Evolutionary conservation across 2,329 filamentous ascomycete species (phyloP), one percentile per base, ranked within the genome.

Genomic region (Nemania bipapillata): DNA sequence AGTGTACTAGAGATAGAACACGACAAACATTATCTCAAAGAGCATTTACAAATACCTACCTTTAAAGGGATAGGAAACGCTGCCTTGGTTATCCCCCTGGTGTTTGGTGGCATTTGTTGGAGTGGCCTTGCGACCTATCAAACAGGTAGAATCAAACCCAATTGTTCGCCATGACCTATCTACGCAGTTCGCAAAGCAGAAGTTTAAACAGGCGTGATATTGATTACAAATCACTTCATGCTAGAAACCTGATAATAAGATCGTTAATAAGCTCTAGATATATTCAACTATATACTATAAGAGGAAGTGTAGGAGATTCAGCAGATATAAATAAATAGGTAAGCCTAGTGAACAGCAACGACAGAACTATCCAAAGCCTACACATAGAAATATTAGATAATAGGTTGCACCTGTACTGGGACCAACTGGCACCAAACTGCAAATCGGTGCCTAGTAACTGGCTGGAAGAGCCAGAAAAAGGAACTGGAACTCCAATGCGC

Each of bases 401-500:
- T 24, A 49, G n/a, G n/a, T 11, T 5, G n/a, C 26, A 50, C 47
- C 47, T 50, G 47, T 20, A 49, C 45, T 49, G n/a, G n/a, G n/a
- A n/a, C n/a, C n/a, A 49, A 32, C 7, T 53, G 17, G 26, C 28
- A 20, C 50, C 15, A 35, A 1, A n/a, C 24, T 5, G 4, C n/a
- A 24, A 53, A 53, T 35, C 4, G 40, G 9, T 12, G n/a, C 12
- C 12, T 30, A 12, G 28, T 28, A 22, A 47, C 28, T 32, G 20
- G 28, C 28, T 50, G 12, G 47, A 50, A 11, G 15, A 28, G 8
- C 5, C 4, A 50, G 15, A 49, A 49, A 26, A 49, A 53, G 15
- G 37, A 50, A 60, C 63, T 47, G 58, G 45, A 57, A 54, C 45
- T 47, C 57, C 6, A 59, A 5, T 26, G 40, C 37, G 40, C 55